Percentiles rank a stretch among this genome's conserved stretches.
Conservation (phyloP, 768 basidiomycete genomes). For the Crucibulum laeve region DNA sequence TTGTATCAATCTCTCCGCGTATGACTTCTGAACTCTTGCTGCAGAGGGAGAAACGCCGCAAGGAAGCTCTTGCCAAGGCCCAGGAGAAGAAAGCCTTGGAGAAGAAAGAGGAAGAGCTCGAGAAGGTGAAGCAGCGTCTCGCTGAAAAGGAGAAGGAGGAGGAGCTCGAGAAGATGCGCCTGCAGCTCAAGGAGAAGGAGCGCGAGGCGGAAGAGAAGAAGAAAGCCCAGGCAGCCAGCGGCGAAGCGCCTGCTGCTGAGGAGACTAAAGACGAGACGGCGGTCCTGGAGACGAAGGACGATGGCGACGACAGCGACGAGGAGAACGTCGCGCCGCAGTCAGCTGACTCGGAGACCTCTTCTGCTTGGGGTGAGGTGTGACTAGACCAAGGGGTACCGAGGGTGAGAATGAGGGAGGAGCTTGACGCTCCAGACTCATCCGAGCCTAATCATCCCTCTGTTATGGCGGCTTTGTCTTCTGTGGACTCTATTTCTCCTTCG, state of each 20-base stretch:
- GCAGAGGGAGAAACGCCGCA: slow-evolving; percentile 45
- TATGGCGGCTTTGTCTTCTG: no score
- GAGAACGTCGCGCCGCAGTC: slow-evolving; percentile 34
- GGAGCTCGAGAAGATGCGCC: slow-evolving; percentile 34
- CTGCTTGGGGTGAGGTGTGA: slow-evolving; percentile 14
- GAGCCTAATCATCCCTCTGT: slow-evolving; percentile 25
- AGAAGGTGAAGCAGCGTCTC: slow-evolving; percentile 45
- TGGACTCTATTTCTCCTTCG: no score
- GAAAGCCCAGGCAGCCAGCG: slow-evolving; percentile 15
- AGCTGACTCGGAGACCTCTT: slow-evolving; percentile 1
- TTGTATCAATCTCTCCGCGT: neutral
- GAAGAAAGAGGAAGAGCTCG: slow-evolving; percentile 58
- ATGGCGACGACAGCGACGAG: slow-evolving; percentile 26
- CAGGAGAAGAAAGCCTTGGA: slow-evolving; percentile 60
- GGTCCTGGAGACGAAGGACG: slow-evolving; percentile 17
- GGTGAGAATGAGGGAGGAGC: neutral
- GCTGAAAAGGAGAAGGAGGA: slow-evolving; percentile 51
- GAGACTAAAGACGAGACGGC: slow-evolving; percentile 16
- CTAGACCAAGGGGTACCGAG: slow-evolving; percentile 7
- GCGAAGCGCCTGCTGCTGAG: slow-evolving; percentile 21
- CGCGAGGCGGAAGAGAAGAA: slow-evolving; percentile 18
- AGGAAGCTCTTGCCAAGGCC: slow-evolving; percentile 54
- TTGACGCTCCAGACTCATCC: slow-evolving; percentile 9
- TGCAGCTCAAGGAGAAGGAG: slow-evolving; percentile 40
- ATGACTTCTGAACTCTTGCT: slow-evolving; percentile 1